A percentile compares a stretch with the other conserved stretches of the same genome.
Evolutionary conservation across 306 rosid species (phyloP).

Genomic region (Medicago lupulina): DNA sequence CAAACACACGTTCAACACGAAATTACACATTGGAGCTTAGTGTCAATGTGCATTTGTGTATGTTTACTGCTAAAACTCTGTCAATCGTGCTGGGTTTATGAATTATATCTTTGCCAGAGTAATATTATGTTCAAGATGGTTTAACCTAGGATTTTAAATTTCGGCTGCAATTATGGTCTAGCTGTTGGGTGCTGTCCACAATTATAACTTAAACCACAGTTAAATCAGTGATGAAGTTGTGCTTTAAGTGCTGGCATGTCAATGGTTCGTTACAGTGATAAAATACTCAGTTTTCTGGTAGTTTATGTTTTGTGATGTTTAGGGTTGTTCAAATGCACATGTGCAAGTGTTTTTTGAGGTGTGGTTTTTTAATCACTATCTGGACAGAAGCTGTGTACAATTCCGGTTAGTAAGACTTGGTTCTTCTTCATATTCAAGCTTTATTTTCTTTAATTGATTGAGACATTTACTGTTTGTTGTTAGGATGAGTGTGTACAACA

Average conservation of each 20-base stretch:
- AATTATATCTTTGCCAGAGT: conserved; percentile 1
- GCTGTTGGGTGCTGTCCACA: not conserved
- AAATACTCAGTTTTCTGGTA: not conserved
- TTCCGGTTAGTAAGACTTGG: not conserved
- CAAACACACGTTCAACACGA: not conserved
- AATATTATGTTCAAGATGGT: not conserved
- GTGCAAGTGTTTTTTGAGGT: not conserved
- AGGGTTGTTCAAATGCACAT: not conserved
- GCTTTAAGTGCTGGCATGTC: not conserved
- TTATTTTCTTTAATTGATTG: not conserved
- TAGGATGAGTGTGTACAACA: too few species aligned
- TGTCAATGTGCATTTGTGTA: not conserved
- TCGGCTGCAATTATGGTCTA: not conserved
- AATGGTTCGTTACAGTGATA: not conserved
- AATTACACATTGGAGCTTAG: not conserved
- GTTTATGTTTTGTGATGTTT: not conserved
- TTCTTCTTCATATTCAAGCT: conserved; percentile 2
- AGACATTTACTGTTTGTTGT: not conserved
- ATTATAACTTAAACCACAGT: not conserved
- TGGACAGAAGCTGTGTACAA: conserved; percentile 3
- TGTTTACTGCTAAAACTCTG: not conserved
- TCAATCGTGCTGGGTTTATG: not conserved
- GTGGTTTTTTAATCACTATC: not conserved
- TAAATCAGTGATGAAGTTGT: not conserved
- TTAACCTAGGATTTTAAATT: not conserved